Evolutionary conservation across 768 basidiomycete genomes (phyloP).

Genomic region (Cyathus striatus): DNA sequence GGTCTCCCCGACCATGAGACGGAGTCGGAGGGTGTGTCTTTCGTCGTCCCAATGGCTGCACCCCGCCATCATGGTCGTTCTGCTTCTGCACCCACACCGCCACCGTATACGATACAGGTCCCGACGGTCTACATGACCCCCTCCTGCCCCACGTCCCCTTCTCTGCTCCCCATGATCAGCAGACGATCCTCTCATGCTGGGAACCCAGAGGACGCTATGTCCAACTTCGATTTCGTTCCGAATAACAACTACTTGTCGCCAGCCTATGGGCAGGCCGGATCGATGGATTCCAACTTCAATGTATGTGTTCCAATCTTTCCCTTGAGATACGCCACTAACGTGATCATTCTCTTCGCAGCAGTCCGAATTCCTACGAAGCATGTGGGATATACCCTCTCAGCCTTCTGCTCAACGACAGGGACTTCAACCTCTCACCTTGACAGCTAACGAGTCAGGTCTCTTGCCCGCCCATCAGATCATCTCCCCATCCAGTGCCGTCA

Average conservation of each 20-base stretch:
- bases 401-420: constrained; percentile 14
- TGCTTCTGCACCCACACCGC: constrained; percentile 61
- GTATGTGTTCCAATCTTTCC: constrained; percentile 17
- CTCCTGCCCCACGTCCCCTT: constrained; percentile 62
- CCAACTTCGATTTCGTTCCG: constrained; percentile 54
- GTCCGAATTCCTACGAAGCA: constrained; percentile 44
- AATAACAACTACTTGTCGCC: constrained; percentile 33
- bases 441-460: constrained; percentile 26
- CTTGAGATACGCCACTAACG: background rate
- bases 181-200: constrained; percentile 51
- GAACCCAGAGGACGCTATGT: constrained; percentile 35
- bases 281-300: constrained; percentile 44
- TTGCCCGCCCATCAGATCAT: constrained; percentile 37
- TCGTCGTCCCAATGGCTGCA: constrained; percentile 9
- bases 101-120: constrained; percentile 59
- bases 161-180: constrained; percentile 53
- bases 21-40: background rate
- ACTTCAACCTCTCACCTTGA: constrained; percentile 40
- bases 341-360: constrained; percentile 24
- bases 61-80: constrained; percentile 30
- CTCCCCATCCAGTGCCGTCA: no score
- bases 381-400: constrained; percentile 31
- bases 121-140: constrained; percentile 56
- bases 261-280: constrained; percentile 29
- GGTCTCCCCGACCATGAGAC: background rate